Conservation (phyloP, 1,139 yeast species). For the Hemisphaericaspora lyxosophila region DNA sequence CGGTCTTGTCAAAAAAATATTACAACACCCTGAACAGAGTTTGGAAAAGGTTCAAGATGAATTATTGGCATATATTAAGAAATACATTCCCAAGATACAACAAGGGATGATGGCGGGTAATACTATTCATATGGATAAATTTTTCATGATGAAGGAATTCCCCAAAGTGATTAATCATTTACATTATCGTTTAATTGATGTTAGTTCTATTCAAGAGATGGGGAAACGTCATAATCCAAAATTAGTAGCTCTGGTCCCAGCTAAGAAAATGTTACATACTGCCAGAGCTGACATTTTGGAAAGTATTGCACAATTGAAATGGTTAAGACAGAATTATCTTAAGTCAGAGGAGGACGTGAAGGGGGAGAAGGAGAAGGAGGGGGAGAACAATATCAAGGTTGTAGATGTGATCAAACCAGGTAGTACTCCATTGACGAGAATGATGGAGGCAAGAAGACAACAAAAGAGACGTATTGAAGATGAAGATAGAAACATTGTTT, state of each 20-base stretch:
- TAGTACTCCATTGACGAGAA: neutral
- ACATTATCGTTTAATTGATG: conserved; percentile 87
- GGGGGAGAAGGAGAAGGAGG: conserved; percentile 12
- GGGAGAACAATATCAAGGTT: conserved; percentile 3
- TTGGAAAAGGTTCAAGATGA: conserved; percentile 62
- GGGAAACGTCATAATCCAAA: conserved; percentile 74
- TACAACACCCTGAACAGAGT: conserved; percentile 53
- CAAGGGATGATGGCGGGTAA: conserved; percentile 84
- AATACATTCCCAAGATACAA: conserved; percentile 52
- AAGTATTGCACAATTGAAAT: conserved; percentile 78
- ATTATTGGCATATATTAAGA: conserved; percentile 58
- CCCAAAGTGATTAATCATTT: conserved; percentile 71
- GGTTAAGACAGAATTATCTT: conserved; percentile 71
- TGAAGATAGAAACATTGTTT: neutral
- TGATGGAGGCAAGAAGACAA: neutral
- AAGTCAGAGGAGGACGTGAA: conserved; percentile 25
- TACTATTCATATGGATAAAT: conserved; percentile 86
- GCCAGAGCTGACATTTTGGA: conserved; percentile 87
- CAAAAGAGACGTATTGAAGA: neutral
- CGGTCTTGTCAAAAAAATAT: conserved; percentile 74
- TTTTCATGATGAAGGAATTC: conserved; percentile 80
- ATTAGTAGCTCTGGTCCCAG: conserved; percentile 57
- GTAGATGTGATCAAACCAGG: neutral
- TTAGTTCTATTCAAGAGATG: conserved; percentile 77
- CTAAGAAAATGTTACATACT: conserved; percentile 71